A percentile compares a stretch with the other conserved stretches of the same genome.
Evolutionary conservation across 306 rosid species (phyloP).

Genomic region (Abrus precatorius): DNA sequence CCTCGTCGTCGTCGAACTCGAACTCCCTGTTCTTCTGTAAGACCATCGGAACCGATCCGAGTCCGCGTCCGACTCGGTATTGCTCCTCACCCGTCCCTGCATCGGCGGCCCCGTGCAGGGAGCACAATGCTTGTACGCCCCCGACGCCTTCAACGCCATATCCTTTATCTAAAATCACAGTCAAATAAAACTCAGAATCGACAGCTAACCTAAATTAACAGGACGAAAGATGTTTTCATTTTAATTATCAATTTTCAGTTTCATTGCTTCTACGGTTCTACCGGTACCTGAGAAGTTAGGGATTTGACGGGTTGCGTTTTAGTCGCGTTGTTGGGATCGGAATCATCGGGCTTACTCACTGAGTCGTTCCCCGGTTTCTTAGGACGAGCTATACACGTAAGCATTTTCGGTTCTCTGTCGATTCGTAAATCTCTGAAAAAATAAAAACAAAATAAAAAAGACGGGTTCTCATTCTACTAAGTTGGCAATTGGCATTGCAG

Average conservation of each 20-base stretch:
- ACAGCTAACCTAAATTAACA: not conserved
- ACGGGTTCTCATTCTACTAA: not conserved
- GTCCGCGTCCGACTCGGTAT: slow-evolving; percentile 73
- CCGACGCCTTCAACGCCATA: slow-evolving; percentile 96
- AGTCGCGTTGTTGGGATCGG: slow-evolving; percentile 58
- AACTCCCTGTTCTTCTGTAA: slow-evolving; percentile 80
- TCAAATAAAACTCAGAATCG: not conserved
- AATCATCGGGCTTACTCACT: slow-evolving; percentile 68
- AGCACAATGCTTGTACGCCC: slow-evolving; percentile 82
- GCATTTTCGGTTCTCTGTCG: slow-evolving; percentile 60
- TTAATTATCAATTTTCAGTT: not conserved
- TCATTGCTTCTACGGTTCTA: not conserved
- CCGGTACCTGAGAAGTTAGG: slow-evolving; percentile 77
- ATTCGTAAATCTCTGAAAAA: slow-evolving; percentile 27
- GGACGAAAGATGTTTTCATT: not conserved
- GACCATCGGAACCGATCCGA: slow-evolving; percentile 85
- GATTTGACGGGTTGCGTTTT: slow-evolving; percentile 79
- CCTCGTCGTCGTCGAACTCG: slow-evolving; percentile 76
- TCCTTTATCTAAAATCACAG: slow-evolving; percentile 69
- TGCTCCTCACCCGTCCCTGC: slow-evolving; percentile 55
- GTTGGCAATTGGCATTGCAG: slow-evolving; percentile 27
- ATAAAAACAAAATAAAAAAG: too few relatives aligned
- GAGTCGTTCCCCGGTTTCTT: slow-evolving; percentile 80
- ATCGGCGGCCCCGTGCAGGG: slow-evolving; percentile 74
- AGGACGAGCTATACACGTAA: slow-evolving; percentile 92